Evolutionary conservation across 345 rosid genomes (phyloP), one percentile per base, ranked within the genome.

Genomic region (Lepidium africanum): DNA sequence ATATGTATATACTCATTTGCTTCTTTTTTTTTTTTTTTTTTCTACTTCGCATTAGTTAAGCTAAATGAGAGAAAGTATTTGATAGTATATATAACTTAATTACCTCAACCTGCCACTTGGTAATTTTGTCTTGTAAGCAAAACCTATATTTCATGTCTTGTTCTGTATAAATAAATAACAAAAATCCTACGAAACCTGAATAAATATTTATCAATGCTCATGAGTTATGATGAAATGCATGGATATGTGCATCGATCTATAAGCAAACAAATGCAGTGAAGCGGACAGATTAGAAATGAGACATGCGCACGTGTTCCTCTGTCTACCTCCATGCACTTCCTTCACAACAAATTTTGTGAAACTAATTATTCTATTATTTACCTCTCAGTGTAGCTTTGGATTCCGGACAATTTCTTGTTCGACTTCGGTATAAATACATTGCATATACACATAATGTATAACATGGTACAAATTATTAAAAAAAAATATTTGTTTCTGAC

Each of bases 261-360:
- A 50, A 33, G 36, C 47, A 67, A 64, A 54, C 51, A 67, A 46
- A 74, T 45, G 57, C 50, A 63, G 33, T 13, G 55, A 59, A 5
- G 49, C 42, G 67, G 15, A 14, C 32, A 53, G 63, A 67, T 59
- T 74, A 54, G 55, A 66, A 30, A 46, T 12, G 64, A 67, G 64
- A 68, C 78, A 74, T 74, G 53, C 54, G 74, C 78, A 74, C 78
- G 78, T 74, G 74, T 68, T 68, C 59, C 27, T 38, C 78, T 67
- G 74, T 68, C 63, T 53, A 43, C 73, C 64, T 74, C 78, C 69
- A 27, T 27, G 5, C 32, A 49, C 35, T 54, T 74, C 73, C 63
- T 52, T 53, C 68, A 59, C 65, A 61, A 74, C 64, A 45, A 74
- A 43, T 19, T 53, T 68, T 74, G 58, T 17, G 63, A 59, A 73